These are phyloP conservation scores for Phytophthora podocarpi DNA, from an alignment of 352 stramenopile species.

Conservation along the genomic window DNA sequence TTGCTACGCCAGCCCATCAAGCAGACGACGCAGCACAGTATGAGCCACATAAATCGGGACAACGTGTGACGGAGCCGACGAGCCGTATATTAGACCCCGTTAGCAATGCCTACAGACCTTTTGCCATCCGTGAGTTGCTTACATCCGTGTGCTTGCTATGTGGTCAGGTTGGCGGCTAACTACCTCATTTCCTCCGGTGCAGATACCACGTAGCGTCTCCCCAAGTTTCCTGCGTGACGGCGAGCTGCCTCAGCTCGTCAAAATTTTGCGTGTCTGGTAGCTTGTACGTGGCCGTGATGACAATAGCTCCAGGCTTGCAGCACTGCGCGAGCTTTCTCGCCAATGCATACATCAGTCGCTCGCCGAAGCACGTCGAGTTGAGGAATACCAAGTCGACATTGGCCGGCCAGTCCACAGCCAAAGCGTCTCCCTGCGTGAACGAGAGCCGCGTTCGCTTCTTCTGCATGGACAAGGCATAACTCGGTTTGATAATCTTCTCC, in stretches of 20 bases:
- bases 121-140: conserved; percentile 12
- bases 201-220: conserved; percentile 63
- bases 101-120: conserved; percentile 21
- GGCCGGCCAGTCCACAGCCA: conserved; percentile 70
- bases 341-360: conserved; percentile 61
- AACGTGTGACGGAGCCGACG: conserved; percentile 14
- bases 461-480: conserved; percentile 50
- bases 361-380: conserved; percentile 91
- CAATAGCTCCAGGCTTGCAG: conserved; percentile 60
- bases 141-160: neutral
- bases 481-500: conserved; percentile 60
- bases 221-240: conserved; percentile 65
- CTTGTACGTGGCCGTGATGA: conserved; percentile 67
- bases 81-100: conserved; percentile 37
- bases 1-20: neutral
- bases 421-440: conserved; percentile 75
- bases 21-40: conserved; percentile 15
- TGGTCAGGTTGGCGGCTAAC: neutral
- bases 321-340: conserved; percentile 45
- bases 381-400: conserved; percentile 81
- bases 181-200: conserved; percentile 49
- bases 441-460: conserved; percentile 75
- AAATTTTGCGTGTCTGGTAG: conserved; percentile 57
- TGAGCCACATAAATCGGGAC: conserved; percentile 26
- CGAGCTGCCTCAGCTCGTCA: conserved; percentile 41